Percentiles rank a stretch among this genome's conserved stretches.
These are phyloP conservation scores for Macaranga tanarius DNA, from an alignment of 441 rosid species.

Conservation along the genomic window DNA sequence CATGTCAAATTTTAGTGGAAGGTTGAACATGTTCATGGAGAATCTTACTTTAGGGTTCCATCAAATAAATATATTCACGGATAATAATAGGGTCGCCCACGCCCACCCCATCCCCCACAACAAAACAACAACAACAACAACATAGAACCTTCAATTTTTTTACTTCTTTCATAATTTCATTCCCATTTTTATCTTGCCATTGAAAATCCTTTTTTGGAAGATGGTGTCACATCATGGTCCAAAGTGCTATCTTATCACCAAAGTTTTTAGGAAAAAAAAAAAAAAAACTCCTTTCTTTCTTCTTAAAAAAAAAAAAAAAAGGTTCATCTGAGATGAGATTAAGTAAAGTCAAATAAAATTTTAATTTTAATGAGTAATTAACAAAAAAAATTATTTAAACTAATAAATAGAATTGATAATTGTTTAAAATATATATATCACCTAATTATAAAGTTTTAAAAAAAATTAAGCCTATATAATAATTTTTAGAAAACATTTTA, in stretches of 20 bases:
- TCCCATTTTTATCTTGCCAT: neutral
- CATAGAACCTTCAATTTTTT: too few species aligned
- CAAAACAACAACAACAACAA: neutral
- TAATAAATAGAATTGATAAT: too few species aligned
- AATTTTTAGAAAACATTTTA: too few species aligned
- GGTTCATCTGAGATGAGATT: too few species aligned
- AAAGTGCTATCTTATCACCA: neutral
- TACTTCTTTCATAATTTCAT: neutral
- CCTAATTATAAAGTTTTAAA: too few species aligned
- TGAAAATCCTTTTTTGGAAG: neutral
- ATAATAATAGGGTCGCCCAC: neutral
- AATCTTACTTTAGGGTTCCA: neutral
- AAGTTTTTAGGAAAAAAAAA: neutral
- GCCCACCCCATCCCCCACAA: neutral
- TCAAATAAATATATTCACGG: neutral
- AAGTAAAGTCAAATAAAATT: too few species aligned
- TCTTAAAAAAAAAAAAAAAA: too few species aligned
- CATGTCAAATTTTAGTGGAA: neutral
- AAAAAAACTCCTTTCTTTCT: too few species aligned
- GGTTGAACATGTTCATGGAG: neutral
- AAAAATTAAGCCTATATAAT: too few species aligned
- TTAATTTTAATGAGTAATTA: too few species aligned
- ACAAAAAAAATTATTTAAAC: too few species aligned
- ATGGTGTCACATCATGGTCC: conserved; percentile 1
- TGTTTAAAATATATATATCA: too few species aligned